Evolutionary conservation across 768 basidiomycete genomes (phyloP), one percentile per base, ranked within the genome.

Genomic region (Leccinum subgranulosum): DNA sequence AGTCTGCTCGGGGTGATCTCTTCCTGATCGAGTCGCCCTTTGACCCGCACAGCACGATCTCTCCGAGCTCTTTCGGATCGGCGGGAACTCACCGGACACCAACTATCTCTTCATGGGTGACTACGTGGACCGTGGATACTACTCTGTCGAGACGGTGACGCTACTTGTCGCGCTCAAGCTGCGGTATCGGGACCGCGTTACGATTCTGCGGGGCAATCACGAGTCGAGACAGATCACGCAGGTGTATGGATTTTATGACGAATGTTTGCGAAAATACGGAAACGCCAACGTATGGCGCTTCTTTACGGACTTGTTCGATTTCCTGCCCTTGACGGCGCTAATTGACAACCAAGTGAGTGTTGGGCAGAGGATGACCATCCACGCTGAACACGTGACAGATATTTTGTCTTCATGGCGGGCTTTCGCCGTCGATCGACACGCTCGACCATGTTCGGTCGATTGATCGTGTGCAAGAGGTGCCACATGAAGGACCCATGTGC

Each of bases 71-170:
- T 98, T 99, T 77, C 88, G 95, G 55, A 98, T 98, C 71, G 97
- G 97, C 53, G 97, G 97, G 51, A 96, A 97, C 77, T 96, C 93
- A 14, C 97, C 97, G 46, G 94, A 97, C 75, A 99, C 97, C 63
- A 99, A 98, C 77, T 99, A 99, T 75, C 89, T 99, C 67, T 99
- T 98, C 81, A 99, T 99, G 97, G 97, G 97, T 28, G 97, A 99
- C 80, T 99, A 98, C 72, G 97, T 98, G 66, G 97, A 98, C 79
- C 87, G 95, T 69, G 96, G 96, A 19, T 99, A 98, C 81, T 98
- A 98, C 77, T 97, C 94, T 19, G 96, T 99, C 56, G 97, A 99
- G 77, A 99, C 97, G 1, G 95, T 99, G 65, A 97, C 95, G 12
- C 81, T 98, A 8, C 89, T 99, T 51, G 94, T 99, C 60, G 93